Evolutionary conservation across 768 basidiomycete genomes (phyloP).

Genomic region (Termitomyces sp.): DNA sequence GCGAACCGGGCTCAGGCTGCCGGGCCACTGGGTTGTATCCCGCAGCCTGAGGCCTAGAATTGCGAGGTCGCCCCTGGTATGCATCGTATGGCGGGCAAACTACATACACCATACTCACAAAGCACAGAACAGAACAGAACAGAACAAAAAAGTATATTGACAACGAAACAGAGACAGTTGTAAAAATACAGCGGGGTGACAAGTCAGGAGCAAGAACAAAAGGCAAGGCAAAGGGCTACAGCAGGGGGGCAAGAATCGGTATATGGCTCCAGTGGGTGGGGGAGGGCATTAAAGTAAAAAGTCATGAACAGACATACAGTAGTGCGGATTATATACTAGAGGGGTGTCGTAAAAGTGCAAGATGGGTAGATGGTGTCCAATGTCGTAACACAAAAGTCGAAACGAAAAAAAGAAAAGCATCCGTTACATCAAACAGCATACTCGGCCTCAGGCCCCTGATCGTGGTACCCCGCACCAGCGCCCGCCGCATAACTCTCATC

Average conservation of each 20-base stretch:
- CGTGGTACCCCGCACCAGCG: not conserved
- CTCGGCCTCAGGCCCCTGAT: too few relatives aligned
- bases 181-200: not conserved
- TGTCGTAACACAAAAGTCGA: not conserved
- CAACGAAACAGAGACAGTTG: not conserved
- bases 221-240: conserved; percentile 6
- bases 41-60: too few relatives aligned
- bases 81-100: too few relatives aligned
- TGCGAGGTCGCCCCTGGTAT: too few relatives aligned
- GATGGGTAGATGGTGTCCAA: not conserved
- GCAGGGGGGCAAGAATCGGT: conserved; percentile 5
- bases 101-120: too few relatives aligned
- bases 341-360: not conserved
- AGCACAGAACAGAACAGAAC: too few relatives aligned
- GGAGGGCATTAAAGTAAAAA: not conserved
- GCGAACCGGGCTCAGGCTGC: too few relatives aligned
- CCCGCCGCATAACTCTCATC: not conserved
- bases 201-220: too few relatives aligned
- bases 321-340: not conserved
- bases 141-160: too few relatives aligned
- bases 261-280: conserved; percentile 10
- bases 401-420: not conserved
- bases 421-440: too few relatives aligned
- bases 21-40: too few relatives aligned
- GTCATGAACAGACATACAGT: not conserved